Base-by-base conservation (phyloP, 2,329 filamentous ascomycete genomes). In the Sclerotinia nivalis region DNA sequence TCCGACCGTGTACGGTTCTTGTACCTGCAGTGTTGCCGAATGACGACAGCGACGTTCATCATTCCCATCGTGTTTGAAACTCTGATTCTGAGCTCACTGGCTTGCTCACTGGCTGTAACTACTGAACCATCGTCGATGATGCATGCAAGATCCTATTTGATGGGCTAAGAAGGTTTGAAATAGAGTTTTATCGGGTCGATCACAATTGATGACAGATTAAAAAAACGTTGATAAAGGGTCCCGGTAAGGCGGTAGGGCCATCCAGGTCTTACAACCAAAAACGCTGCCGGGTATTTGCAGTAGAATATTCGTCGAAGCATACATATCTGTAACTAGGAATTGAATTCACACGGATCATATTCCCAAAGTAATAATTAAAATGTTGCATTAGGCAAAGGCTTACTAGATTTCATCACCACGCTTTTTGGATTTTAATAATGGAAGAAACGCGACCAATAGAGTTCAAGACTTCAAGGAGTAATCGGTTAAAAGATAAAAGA, bases 1-100 rank as follows among this genome's bases (percentile, higher is more conserved):
- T 64, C 60, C 60, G 45, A 7, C 13, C 31, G 25, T 25, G 25
- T 9, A 28, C 10, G 7, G 25, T 31, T 22, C 31, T 34, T 18
- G 22, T 37, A 37, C 54, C 45, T 62, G 28, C 60, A 62, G 60
- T 62, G 60, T 34, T 34, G 31, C 60, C 60, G 25, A 50, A 64
- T 64, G 60, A 64, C 60, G 47, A 64, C 45, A 40, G 13, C n/a
- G 56, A 59, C 18, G 2, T 40, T 25, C 28, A 37, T 13, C 28
- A 56, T 56, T 31, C 20, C 34, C 31, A 34, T 37, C 37, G 20
- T 43, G 34, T 37, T 34, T 56, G 31, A 43, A 43, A 43, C 13
- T 43, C 40, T 43, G 40, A 43, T 43, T 43, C 5, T 43, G 40
- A 43, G 40, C 13, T 43, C 40, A 15, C 40, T 43, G 28, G 25